phyloP scores from a whole-genome alignment of 371 early-diverging fungal genomes.

The Mucor saturninus region DNA sequence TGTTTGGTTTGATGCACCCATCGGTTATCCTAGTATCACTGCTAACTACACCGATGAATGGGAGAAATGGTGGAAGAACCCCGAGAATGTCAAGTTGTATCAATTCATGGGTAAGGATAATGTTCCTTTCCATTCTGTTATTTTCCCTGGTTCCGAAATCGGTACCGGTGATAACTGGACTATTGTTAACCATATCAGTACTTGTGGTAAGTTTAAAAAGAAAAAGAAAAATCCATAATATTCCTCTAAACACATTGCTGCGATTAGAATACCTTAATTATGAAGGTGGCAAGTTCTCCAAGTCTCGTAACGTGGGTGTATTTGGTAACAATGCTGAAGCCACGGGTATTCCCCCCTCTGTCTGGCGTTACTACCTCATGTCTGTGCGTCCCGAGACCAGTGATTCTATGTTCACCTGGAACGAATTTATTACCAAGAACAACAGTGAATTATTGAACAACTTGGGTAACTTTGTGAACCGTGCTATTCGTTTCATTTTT shows the following conservation, averaged over 20 bases:
- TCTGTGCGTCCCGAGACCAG: constrained; percentile 97
- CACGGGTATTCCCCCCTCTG: constrained; percentile 90
- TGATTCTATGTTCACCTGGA: constrained; percentile 97
- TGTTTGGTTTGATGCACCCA: constrained; percentile 99
- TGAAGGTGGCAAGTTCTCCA: constrained; percentile 98
- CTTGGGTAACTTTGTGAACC: constrained; percentile 98
- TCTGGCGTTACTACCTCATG: constrained; percentile 99
- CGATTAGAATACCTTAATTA: constrained; percentile 96
- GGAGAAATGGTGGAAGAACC: constrained; percentile 99
- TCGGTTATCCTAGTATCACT: constrained; percentile 98
- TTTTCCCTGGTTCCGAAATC: constrained; percentile 95
- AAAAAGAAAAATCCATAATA: too few relatives aligned
- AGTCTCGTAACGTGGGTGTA: constrained; percentile 97
- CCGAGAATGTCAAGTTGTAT: constrained; percentile 92
- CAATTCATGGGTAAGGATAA: constrained; percentile 99
- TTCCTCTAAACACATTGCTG: not conserved
- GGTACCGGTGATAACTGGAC: constrained; percentile 94
- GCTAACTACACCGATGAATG: constrained; percentile 93
- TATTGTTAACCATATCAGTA: constrained; percentile 89
- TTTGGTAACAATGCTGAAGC: constrained; percentile 98
- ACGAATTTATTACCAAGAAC: constrained; percentile 92
- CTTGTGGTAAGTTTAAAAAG: constrained; percentile 72
- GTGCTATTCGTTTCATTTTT: constrained; percentile 93
- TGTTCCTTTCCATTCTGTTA: constrained; percentile 99
- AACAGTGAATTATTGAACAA: constrained; percentile 97